A percentile compares a stretch with the other conserved stretches of the same genome.
Conservation (phyloP, 2,329 filamentous ascomycete species). For the Tolypocladium ophioglossoides region DNA sequence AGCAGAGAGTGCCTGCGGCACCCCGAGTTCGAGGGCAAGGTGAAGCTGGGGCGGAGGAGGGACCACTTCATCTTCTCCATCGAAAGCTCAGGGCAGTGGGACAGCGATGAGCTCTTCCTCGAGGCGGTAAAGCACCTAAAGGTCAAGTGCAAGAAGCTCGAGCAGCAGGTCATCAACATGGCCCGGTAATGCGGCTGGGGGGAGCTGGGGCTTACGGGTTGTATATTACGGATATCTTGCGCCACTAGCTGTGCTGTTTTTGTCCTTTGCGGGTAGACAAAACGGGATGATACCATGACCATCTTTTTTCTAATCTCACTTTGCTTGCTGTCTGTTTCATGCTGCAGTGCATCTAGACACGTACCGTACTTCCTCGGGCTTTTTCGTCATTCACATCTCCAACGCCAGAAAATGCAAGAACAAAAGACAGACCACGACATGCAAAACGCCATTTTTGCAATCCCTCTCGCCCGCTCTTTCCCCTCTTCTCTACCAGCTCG, state of each 20-base stretch:
- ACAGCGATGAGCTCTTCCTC: conserved; percentile 87
- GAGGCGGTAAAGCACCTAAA: conserved; percentile 80
- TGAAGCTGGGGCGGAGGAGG: conserved; percentile 77
- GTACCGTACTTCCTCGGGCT: not conserved
- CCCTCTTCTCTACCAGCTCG: not conserved
- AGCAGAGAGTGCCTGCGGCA: conserved; percentile 88
- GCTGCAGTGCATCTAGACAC: not conserved
- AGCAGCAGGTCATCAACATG: conserved; percentile 60
- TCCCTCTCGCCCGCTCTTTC: not conserved
- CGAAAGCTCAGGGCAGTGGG: conserved; percentile 91
- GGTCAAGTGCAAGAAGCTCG: conserved; percentile 67
- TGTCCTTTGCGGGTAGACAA: conserved; percentile 14
- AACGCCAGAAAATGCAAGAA: conserved; percentile 17
- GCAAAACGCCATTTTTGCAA: conserved; percentile 4
- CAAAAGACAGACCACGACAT: not conserved
- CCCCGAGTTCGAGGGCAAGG: conserved; percentile 88
- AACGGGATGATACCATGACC: conserved; percentile 23
- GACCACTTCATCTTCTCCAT: conserved; percentile 98
- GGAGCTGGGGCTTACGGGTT: not conserved
- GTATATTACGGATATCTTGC: not conserved
- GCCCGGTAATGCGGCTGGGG: conserved; percentile 27
- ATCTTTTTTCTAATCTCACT: conserved; percentile 3
- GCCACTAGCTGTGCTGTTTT: not conserved
- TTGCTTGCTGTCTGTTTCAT: not conserved
- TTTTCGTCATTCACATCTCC: conserved; percentile 6